Evolutionary conservation across 2,329 filamentous ascomycete genomes (phyloP).

Genomic region (Diaporthe velutina): DNA sequence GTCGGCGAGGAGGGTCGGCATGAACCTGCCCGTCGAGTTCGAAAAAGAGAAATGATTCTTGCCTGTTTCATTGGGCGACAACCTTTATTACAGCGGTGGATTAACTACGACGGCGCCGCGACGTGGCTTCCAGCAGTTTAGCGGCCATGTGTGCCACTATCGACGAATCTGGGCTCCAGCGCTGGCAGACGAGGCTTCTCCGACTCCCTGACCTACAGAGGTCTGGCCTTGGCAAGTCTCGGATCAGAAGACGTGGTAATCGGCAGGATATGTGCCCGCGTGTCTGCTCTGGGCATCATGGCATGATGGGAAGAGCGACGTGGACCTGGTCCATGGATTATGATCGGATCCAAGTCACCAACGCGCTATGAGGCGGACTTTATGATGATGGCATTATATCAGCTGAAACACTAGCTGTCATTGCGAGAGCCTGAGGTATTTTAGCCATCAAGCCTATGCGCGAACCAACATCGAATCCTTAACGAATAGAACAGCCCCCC

Average conservation of each 20-base stretch:
- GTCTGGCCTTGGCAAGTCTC: too few relatives aligned
- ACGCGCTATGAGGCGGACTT: too few relatives aligned
- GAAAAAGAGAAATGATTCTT: conserved; percentile 39
- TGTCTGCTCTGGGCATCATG: neutral
- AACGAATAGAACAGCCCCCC: neutral
- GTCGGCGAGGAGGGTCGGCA: conserved; percentile 88
- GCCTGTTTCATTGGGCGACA: neutral
- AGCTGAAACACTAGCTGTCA: neutral
- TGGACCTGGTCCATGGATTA: neutral
- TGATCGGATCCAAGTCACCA: neutral
- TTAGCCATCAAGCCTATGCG: neutral
- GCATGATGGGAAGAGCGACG: neutral
- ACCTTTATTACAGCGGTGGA: too few relatives aligned
- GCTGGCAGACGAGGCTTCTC: neutral
- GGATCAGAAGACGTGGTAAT: neutral
- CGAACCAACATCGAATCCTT: neutral
- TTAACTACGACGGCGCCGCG: too few relatives aligned
- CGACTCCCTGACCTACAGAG: neutral
- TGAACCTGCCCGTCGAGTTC: conserved; percentile 83
- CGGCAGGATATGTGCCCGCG: too few relatives aligned
- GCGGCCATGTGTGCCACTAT: too few relatives aligned
- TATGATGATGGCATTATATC: neutral
- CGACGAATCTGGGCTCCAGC: neutral
- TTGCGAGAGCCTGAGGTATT: neutral
- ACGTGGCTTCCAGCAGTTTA: neutral